A percentile compares a stretch with the other conserved stretches of the same genome.
phyloP scores from a whole-genome alignment of 805 yeast genomes.

The Pichia nanzhaoensis region DNA sequence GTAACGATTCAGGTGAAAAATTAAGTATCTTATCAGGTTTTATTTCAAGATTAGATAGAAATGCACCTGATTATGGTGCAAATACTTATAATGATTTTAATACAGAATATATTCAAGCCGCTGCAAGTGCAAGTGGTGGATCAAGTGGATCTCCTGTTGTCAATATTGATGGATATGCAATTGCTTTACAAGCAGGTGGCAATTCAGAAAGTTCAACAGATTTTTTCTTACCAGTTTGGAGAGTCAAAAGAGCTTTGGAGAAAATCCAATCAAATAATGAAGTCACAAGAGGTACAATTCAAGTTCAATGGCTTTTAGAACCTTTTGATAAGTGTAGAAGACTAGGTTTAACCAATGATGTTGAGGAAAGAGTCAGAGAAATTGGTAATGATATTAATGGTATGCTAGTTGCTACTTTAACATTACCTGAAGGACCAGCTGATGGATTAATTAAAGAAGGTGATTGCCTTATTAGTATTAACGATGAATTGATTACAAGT shows the following conservation, averaged over 20 bases:
- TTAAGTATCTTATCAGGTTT: constrained; percentile 84
- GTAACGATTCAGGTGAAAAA: constrained; percentile 96
- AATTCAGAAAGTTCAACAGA: constrained; percentile 87
- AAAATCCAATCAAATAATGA: constrained; percentile 56
- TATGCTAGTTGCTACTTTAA: constrained; percentile 72
- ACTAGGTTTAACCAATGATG: constrained; percentile 69
- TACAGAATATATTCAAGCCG: constrained; percentile 92
- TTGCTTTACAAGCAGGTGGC: constrained; percentile 94
- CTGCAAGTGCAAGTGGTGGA: constrained; percentile 94
- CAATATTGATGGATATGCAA: constrained; percentile 76
- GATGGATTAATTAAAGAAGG: constrained; percentile 72
- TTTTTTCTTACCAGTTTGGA: constrained; percentile 78
- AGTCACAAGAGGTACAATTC: constrained; percentile 86
- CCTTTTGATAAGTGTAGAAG: constrained; percentile 90
- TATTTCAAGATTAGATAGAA: constrained; percentile 78
- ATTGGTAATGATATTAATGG: constrained; percentile 65
- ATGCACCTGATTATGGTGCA: constrained; percentile 90
- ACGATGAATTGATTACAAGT: constrained; percentile 55
- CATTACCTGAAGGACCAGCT: constrained; percentile 83
- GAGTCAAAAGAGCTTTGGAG: constrained; percentile 74
- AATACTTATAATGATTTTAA: constrained; percentile 87
- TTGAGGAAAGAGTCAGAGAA: constrained; percentile 60
- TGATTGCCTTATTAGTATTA: constrained; percentile 70
- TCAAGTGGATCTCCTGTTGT: constrained; percentile 97
- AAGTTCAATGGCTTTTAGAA: constrained; percentile 78